These are phyloP conservation scores for Xylaria polymorpha DNA, from an alignment of 2,329 filamentous ascomycete genomes.

Conservation along the genomic window DNA sequence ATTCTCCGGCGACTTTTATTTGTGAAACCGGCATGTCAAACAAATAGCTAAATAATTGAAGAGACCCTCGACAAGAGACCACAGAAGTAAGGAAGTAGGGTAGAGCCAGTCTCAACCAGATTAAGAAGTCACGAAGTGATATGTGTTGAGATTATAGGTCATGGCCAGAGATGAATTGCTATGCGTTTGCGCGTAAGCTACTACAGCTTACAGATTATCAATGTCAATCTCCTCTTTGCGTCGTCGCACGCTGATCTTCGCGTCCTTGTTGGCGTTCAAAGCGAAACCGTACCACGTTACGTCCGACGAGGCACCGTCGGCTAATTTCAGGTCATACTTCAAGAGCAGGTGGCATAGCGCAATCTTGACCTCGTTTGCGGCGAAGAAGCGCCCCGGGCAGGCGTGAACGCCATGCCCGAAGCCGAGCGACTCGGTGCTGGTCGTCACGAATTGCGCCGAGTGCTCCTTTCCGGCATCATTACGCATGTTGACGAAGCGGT, in stretches of 20 bases:
- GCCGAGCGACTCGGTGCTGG: constrained; percentile 1
- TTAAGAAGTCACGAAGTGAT: not conserved
- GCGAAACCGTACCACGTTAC: constrained; percentile 8
- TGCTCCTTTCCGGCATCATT: constrained; percentile 21
- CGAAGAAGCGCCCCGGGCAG: constrained; percentile 34
- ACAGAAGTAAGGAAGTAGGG: not conserved
- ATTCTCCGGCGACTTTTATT: too few species aligned
- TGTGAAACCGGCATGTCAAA: not conserved
- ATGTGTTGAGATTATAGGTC: not conserved
- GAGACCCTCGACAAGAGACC: not conserved
- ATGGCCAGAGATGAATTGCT: not conserved
- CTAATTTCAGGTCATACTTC: constrained; percentile 26
- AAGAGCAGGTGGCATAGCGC: constrained; percentile 24
- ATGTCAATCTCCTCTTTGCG: constrained; percentile 31
- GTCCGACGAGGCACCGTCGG: not conserved
- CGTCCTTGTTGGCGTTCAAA: constrained; percentile 12
- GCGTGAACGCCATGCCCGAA: constrained; percentile 29
- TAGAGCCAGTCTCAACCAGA: too few species aligned
- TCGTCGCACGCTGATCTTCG: constrained; percentile 20
- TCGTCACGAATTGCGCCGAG: constrained; percentile 23
- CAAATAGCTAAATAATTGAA: not conserved
- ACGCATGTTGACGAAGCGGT: constrained; percentile 23
- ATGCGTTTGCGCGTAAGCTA: not conserved
- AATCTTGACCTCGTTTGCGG: constrained; percentile 31
- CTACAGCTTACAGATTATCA: constrained; percentile 11